Base-by-base conservation (phyloP, 169 alveolate species). In the Cryptosporidium viatorum region DNA sequence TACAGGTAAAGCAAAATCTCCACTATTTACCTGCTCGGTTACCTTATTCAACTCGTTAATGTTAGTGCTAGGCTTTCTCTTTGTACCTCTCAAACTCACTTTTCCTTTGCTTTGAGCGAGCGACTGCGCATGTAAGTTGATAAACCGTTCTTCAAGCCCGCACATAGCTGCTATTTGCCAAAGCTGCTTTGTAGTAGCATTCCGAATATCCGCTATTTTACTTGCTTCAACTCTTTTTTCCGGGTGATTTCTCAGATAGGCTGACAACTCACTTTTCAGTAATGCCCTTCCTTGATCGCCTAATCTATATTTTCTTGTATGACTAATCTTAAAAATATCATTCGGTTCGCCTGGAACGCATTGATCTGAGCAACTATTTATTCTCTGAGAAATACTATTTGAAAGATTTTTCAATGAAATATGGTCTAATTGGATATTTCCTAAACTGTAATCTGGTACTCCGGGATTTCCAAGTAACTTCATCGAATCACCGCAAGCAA, bases 131-230 rank as follows among this genome's bases (percentile, higher is more conserved):
- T 80, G 89, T 31, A 80, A 62, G 26, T 80, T 80, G 2, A 80
- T 80, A 65, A 80, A 80, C 7, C 89, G 89, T 62, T 80, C 89
- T 41, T 80, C 89, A 43, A 80, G 68, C 35, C 89, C 89, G 39
- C 89, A 80, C 89, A 80, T 80, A 5, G 89, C 89, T 10, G 89
- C 89, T 62, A 80, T 80, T 41, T 80, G 89, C 89, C 89, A 80
- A n/a, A 80, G 75, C 59, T 80, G 89, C 50, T 80, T 80, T 39
- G 89, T 80, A 9, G 89, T 80, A 6, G 89, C 89, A 65, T 80
- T 80, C 52, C 89, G 31, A 35, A 80, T 80, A 59, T 80, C 89
- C 35, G 89, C 89, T 60, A 80, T 65, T 41, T 80, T 80, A 16
- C 75, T 80, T 39, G 89, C 89, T 26, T 80, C 89, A 41, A 35